Conservation (phyloP, 345 rosid species). For the Murraya paniculata region DNA sequence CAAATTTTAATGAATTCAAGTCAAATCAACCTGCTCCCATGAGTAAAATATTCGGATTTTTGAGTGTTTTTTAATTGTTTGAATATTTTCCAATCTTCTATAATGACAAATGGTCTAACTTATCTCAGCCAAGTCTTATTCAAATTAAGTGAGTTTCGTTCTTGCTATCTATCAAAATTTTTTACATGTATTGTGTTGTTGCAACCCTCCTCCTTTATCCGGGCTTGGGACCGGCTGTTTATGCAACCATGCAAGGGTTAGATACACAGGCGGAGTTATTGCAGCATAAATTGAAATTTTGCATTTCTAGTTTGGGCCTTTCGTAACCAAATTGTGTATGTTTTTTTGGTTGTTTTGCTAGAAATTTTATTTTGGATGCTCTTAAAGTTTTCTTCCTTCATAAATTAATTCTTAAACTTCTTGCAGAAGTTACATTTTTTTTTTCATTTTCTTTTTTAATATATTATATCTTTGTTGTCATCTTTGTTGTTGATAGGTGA, state of each 20-base stretch:
- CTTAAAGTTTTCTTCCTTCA: background rate
- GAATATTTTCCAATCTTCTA: background rate
- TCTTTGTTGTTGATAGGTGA: background rate
- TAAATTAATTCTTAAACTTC: background rate
- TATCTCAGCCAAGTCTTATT: background rate
- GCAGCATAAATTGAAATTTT: conserved; percentile 6
- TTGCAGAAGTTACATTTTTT: background rate
- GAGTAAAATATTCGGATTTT: background rate
- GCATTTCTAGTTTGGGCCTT: background rate
- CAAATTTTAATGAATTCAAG: background rate
- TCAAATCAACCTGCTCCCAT: background rate
- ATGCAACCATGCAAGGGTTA: conserved; percentile 10
- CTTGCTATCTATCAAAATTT: background rate
- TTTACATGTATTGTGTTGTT: background rate
- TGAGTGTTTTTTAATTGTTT: conserved; percentile 1
- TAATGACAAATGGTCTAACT: background rate
- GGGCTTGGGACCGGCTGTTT: conserved; percentile 38
- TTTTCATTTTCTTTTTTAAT: background rate
- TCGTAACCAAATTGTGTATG: background rate
- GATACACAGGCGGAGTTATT: conserved; percentile 27
- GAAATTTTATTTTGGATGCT: background rate
- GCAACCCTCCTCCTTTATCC: conserved; percentile 30
- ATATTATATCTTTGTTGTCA: too few species aligned
- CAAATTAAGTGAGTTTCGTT: background rate
- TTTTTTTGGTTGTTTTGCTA: background rate